Evolutionary conservation across 768 basidiomycete genomes (phyloP), one percentile per base, ranked within the genome.

Genomic region (Dioszegia crocea): DNA sequence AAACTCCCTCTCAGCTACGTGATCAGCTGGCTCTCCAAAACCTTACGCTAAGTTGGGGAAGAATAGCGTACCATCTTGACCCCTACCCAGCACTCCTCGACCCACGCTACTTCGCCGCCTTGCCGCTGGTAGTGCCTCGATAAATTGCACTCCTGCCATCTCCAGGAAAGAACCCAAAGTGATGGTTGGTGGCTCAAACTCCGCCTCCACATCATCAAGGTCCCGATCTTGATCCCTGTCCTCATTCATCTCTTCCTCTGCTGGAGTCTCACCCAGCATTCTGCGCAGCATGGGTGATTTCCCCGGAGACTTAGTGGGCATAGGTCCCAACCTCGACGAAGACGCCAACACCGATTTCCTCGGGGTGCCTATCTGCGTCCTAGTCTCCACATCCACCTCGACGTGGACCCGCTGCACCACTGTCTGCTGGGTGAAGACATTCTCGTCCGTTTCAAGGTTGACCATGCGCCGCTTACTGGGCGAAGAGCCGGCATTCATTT

Each of bases 101-200:
- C 61, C 74, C n/a, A 71, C 61, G 44, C 68, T 69, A 52, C 71
- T 75, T 27, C 75, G 67, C 39, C 74, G 61, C 51, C 70, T 66
- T n/a, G 63, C 59, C 10, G 65, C 68, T 14, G 65, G 70, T 44
- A 77, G 64, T 21, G 57, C 66, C 56, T 75, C 75, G 64, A 75
- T 74, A 57, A 77, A 78, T 21, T 70, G 64, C 2, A 78, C 68
- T 10, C 73, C 74, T 2, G 75, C 67, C 76, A 78, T 77, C 41
- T 76, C 75, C 38, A 78, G 60, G 68, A 78, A 78, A 12, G 64
- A 59, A 17, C 57, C 58, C 5, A 78, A 58, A 3, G 74, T 59
- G 41, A 78, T 73, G 6, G 65, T 59, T 1, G 57, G 65, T 1
- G 63, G 58, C 29, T 66, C 68, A 43, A 54, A 61, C 12, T 66